Percentiles rank a stretch among this genome's conserved stretches.
Conservation (phyloP, 176 grass and related monocot species). For the Musa itinerans region DNA sequence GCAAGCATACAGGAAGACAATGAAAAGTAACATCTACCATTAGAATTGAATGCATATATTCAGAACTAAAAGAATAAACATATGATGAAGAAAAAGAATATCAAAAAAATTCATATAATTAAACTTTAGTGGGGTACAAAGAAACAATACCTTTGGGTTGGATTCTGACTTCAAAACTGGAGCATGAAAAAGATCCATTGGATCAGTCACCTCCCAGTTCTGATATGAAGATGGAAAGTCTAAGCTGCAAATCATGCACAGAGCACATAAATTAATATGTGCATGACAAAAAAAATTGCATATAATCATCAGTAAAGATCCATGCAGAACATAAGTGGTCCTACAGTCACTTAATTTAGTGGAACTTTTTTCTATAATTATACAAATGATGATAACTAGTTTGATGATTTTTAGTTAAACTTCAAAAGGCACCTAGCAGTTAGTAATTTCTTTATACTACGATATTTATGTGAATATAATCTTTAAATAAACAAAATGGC, state of each 20-base stretch:
- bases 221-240: constrained; percentile 92
- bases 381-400: not conserved
- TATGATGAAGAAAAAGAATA: not conserved
- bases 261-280: constrained; percentile 1
- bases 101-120: not conserved
- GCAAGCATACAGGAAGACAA: not conserved
- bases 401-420: no score
- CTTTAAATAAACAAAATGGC: no score
- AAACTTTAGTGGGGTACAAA: constrained; percentile 4
- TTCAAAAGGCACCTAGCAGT: no score
- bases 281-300: constrained; percentile 6
- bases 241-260: constrained; percentile 40
- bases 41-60: not conserved
- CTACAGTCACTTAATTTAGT: not conserved
- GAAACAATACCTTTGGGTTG: constrained; percentile 72
- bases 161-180: constrained; percentile 88
- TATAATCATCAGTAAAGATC: not conserved
- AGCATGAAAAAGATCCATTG: constrained; percentile 74
- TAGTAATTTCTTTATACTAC: no score
- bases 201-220: constrained; percentile 91
- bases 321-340: not conserved
- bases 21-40: not conserved
- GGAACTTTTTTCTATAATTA: not conserved
- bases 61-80: not conserved
- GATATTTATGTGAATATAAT: no score